These are phyloP conservation scores for Pyrenophora graminea DNA, from an alignment of 2,329 filamentous ascomycete genomes.

Conservation along the genomic window DNA sequence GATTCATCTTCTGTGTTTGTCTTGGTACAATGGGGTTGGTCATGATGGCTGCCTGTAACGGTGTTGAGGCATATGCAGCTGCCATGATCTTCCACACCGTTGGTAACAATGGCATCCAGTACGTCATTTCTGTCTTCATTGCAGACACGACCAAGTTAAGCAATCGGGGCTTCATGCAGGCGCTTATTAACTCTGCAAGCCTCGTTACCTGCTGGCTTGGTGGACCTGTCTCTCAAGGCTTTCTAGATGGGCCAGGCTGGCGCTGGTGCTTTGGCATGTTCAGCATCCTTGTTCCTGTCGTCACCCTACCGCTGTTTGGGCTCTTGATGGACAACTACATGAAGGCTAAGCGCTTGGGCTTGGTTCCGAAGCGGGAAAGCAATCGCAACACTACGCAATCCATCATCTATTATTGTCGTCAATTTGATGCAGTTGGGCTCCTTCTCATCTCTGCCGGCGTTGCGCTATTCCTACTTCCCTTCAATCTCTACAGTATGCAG, in stretches of 20 bases:
- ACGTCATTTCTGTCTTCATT: slow-evolving; percentile 60
- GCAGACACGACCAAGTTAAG: slow-evolving; percentile 68
- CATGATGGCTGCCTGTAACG: slow-evolving; percentile 66
- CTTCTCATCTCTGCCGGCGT: slow-evolving; percentile 64
- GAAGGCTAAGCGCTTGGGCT: slow-evolving; percentile 61
- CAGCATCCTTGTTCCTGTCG: slow-evolving; percentile 63
- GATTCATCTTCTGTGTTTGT: slow-evolving; percentile 32
- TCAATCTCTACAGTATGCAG: slow-evolving; percentile 49
- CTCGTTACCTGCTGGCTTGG: slow-evolving; percentile 27
- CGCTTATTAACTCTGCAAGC: slow-evolving; percentile 41
- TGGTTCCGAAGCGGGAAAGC: slow-evolving; percentile 50
- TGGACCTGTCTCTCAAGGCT: slow-evolving; percentile 27
- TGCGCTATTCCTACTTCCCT: slow-evolving; percentile 70
- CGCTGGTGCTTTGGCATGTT: slow-evolving; percentile 71
- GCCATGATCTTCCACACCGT: slow-evolving; percentile 69
- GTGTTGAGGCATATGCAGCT: slow-evolving; percentile 64
- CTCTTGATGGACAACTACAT: slow-evolving; percentile 60
- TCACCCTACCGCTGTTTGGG: slow-evolving; percentile 62
- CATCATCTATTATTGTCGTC: slow-evolving; percentile 58
- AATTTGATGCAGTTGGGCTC: slow-evolving; percentile 67
- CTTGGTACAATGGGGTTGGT: slow-evolving; percentile 52
- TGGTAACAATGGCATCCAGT: slow-evolving; percentile 59
- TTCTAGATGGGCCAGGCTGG: slow-evolving; percentile 58
- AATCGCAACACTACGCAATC: slow-evolving; percentile 55
- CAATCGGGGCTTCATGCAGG: slow-evolving; percentile 66